phyloP scores from a whole-genome alignment of 768 basidiomycete species.

The Gyrodon lividus region DNA sequence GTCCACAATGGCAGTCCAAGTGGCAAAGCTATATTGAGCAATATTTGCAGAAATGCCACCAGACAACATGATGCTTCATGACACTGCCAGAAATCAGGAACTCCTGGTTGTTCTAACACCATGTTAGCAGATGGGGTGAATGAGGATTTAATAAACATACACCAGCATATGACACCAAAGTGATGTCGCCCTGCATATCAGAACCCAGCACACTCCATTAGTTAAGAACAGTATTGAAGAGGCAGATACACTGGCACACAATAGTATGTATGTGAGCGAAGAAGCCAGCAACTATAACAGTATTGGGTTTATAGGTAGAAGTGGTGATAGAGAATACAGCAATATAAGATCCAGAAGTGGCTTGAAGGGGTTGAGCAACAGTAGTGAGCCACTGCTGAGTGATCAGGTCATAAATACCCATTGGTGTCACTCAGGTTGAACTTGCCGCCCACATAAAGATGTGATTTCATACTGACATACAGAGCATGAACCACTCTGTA shows the following conservation, averaged over 20 bases:
- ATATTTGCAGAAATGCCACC: slow-evolving; percentile 69
- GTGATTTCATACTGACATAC: slow-evolving; percentile 58
- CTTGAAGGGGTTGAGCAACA: slow-evolving; percentile 60
- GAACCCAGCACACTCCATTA: slow-evolving; percentile 81
- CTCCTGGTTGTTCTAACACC: slow-evolving; percentile 58
- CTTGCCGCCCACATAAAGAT: slow-evolving; percentile 82
- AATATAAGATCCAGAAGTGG: slow-evolving; percentile 49
- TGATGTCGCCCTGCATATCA: slow-evolving; percentile 80
- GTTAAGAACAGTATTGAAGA: slow-evolving; percentile 61
- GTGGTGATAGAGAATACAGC: slow-evolving; percentile 71
- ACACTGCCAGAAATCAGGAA: slow-evolving; percentile 78
- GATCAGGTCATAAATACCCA: slow-evolving; percentile 71
- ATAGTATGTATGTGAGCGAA: slow-evolving; percentile 78
- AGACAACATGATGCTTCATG: slow-evolving; percentile 63
- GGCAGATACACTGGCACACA: slow-evolving; percentile 75
- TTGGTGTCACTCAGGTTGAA: slow-evolving; percentile 61
- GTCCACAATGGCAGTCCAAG: slow-evolving; percentile 71
- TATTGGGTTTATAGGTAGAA: slow-evolving; percentile 56
- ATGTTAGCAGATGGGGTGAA: slow-evolving; percentile 6
- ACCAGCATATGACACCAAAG: slow-evolving; percentile 77
- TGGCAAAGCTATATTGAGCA: slow-evolving; percentile 65
- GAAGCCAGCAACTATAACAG: slow-evolving; percentile 82
- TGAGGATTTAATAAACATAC: slow-evolving; percentile 42
- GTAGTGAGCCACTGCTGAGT: slow-evolving; percentile 60
- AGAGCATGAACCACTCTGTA: slow-evolving; percentile 78